Conservation (phyloP, 2,329 filamentous ascomycete species). For the Colletotrichum cereale region DNA sequence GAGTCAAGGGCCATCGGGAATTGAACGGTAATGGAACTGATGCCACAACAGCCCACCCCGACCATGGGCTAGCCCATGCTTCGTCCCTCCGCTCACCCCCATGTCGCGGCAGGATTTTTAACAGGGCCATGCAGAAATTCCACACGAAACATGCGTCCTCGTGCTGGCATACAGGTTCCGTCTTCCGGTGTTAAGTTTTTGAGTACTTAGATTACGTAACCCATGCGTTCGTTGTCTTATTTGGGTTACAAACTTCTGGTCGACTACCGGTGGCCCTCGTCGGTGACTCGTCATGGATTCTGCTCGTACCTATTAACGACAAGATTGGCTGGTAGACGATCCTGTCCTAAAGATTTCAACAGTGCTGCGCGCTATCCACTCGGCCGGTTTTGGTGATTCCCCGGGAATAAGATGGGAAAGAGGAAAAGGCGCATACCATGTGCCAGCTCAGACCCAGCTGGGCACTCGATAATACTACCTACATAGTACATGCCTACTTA, state of each 20-base stretch:
- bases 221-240: not conserved
- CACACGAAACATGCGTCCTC: not conserved
- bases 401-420: constrained; percentile 4
- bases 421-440: not conserved
- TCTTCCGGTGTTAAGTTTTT: not conserved
- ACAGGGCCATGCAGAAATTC: not conserved
- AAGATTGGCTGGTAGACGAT: not conserved
- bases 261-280: not conserved
- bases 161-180: not conserved
- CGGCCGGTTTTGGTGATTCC: not conserved
- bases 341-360: not conserved
- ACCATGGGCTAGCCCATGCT: not conserved
- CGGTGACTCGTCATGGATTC: not conserved
- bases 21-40: constrained; percentile 7
- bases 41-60: not conserved
- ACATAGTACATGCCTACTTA: too few relatives aligned
- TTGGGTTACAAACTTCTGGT: not conserved
- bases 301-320: not conserved
- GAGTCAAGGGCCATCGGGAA: not conserved
- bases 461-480: not conserved
- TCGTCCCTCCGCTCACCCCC: not conserved
- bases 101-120: not conserved
- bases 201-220: too few relatives aligned
- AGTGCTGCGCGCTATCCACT: not conserved
- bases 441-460: not conserved